phyloP scores from a whole-genome alignment of 2,329 filamentous ascomycete species.

The Ceratocystis huliohia region DNA sequence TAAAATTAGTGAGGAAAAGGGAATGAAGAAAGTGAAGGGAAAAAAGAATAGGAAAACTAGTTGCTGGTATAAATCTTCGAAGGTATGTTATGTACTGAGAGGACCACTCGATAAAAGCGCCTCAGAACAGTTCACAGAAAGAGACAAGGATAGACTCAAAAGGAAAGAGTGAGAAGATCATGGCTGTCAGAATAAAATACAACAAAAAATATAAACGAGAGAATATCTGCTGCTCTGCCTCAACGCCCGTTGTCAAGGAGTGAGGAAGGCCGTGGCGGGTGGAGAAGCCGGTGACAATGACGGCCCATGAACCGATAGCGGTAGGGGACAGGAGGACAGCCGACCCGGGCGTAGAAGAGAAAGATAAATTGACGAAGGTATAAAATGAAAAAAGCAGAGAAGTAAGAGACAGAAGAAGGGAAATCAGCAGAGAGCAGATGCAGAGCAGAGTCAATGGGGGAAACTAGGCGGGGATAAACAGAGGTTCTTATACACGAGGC shows the following conservation, averaged over 20 bases:
- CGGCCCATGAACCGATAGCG: not conserved
- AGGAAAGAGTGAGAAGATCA: conserved; percentile 7
- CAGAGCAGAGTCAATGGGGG: not conserved
- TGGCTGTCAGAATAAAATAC: not conserved
- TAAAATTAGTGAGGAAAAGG: not conserved
- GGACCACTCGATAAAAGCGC: not conserved
- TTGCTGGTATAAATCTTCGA: not conserved
- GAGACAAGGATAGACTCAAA: not conserved
- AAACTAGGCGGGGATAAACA: conserved; percentile 2
- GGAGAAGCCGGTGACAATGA: not conserved
- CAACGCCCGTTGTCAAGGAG: conserved; percentile 10
- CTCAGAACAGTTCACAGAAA: conserved; percentile 2
- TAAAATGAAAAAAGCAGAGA: not conserved
- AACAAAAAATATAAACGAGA: conserved; percentile 19
- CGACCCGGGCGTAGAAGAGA: no score
- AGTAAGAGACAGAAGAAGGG: not conserved
- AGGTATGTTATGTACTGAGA: conserved; percentile 7
- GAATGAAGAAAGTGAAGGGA: not conserved
- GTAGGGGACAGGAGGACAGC: not conserved
- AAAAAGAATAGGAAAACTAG: not conserved
- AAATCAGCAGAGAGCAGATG: conserved; percentile 16
- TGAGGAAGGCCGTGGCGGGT: conserved; percentile 5
- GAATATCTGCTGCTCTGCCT: conserved; percentile 16
- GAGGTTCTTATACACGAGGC: conserved; percentile 20
- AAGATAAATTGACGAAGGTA: no score